phyloP scores from a whole-genome alignment of 805 yeast genomes.

The Yarrowia deformans region DNA sequence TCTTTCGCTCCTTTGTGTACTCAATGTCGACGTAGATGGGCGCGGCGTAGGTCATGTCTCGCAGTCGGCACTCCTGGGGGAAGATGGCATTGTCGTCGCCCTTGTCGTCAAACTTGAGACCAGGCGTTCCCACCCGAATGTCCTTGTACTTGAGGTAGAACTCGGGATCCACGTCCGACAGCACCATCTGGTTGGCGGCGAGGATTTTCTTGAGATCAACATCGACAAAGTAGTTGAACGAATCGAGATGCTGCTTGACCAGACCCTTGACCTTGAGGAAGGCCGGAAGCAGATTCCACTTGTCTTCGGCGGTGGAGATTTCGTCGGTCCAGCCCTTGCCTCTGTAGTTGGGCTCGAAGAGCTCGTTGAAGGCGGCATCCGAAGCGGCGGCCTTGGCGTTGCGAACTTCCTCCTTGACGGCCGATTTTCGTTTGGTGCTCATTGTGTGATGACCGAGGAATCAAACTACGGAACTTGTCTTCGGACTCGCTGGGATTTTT shows the following conservation, averaged over 20 bases:
- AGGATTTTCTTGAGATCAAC: slow-evolving; percentile 91
- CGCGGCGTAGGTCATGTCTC: slow-evolving; percentile 94
- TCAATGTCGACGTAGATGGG: slow-evolving; percentile 97
- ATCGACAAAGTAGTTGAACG: slow-evolving; percentile 97
- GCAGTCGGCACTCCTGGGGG: slow-evolving; percentile 94
- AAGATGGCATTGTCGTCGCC: slow-evolving; percentile 50
- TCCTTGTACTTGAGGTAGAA: slow-evolving; percentile 92
- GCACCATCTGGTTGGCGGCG: slow-evolving; percentile 83
- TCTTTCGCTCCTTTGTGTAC: slow-evolving; percentile 92
- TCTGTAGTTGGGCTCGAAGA: slow-evolving; percentile 79
- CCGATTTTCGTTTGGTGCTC: slow-evolving; percentile 32
- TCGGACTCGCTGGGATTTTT: slow-evolving; percentile 25
- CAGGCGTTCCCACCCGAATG: slow-evolving; percentile 79
- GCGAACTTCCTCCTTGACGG: slow-evolving; percentile 17
- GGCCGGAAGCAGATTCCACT: slow-evolving; percentile 97
- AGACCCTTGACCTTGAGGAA: slow-evolving; percentile 93
- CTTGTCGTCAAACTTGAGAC: slow-evolving; percentile 45
- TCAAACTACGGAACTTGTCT: background rate
- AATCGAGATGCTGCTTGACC: slow-evolving; percentile 96
- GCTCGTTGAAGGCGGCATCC: slow-evolving; percentile 62
- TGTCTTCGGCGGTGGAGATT: slow-evolving; percentile 84
- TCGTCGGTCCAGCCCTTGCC: slow-evolving; percentile 90
- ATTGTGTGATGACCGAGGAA: slow-evolving; percentile 18
- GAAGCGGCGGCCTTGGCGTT: slow-evolving; percentile 25
- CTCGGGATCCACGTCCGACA: slow-evolving; percentile 97